A percentile compares a stretch with the other conserved stretches of the same genome.
These are phyloP conservation scores for Elymus sibiricus DNA, from an alignment of 176 grass and related monocot genomes.

Conservation along the genomic window DNA sequence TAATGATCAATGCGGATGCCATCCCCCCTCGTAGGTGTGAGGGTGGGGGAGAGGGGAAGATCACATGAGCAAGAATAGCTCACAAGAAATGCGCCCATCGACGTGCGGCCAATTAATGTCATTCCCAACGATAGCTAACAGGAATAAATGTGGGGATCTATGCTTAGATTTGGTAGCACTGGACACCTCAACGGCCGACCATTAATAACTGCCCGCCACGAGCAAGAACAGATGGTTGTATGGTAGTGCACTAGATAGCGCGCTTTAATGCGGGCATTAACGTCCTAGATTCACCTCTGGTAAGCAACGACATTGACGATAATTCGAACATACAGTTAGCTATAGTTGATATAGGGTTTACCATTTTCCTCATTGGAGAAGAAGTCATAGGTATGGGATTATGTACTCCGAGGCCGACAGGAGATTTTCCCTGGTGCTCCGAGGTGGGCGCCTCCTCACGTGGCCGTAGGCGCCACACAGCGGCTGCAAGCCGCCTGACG, in stretches of 20 bases:
- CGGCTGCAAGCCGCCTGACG: conserved; percentile 37
- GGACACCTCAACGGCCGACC: conserved; percentile 38
- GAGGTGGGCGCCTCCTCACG: conserved; percentile 27
- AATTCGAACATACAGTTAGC: not conserved
- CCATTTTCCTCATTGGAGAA: not conserved
- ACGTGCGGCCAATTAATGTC: conserved; percentile 31
- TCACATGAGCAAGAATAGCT: conserved; percentile 31
- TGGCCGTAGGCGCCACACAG: conserved; percentile 46
- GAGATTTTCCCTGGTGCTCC: not conserved
- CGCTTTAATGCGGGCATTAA: conserved; percentile 6
- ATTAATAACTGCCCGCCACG: conserved; percentile 33
- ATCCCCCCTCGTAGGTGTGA: not conserved
- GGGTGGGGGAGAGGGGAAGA: not conserved
- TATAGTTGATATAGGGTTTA: not conserved
- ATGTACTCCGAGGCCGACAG: conserved; percentile 38
- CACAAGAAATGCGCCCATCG: conserved; percentile 43
- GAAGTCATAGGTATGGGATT: not conserved
- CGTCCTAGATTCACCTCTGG: conserved; percentile 26
- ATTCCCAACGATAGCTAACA: conserved; percentile 8
- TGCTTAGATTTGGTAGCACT: conserved; percentile 33
- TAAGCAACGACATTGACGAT: not conserved
- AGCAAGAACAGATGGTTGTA: not conserved
- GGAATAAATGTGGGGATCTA: conserved; percentile 42
- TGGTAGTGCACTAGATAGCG: conserved; percentile 5
- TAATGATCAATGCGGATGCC: conserved; percentile 25